Percentiles rank a stretch among this genome's conserved stretches.
Conservation (phyloP, 768 basidiomycete species). For the Lyophyllum shimeji region DNA sequence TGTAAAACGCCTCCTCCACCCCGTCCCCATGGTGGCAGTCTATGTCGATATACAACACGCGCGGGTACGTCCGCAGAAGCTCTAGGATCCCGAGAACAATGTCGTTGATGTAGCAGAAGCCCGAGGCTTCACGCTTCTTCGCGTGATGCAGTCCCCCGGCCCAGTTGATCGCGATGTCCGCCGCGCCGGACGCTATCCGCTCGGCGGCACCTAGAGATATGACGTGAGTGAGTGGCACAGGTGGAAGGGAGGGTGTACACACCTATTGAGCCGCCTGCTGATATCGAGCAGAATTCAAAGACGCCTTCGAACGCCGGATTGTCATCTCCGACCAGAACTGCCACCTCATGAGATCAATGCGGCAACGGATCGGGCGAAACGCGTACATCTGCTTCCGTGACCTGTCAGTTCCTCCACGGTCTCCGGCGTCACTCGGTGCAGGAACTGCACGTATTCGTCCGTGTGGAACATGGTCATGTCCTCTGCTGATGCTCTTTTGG, state of each 20-base stretch:
- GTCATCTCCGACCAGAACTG: constrained; percentile 79
- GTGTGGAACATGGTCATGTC: constrained; percentile 95
- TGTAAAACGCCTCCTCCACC: constrained; percentile 98
- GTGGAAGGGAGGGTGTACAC: constrained; percentile 21
- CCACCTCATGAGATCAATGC: background rate
- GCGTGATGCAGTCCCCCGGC: constrained; percentile 98
- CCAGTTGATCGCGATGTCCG: constrained; percentile 98
- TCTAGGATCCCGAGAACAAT: constrained; percentile 95
- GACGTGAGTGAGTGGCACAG: constrained; percentile 1
- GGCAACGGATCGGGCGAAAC: background rate
- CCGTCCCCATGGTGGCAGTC: constrained; percentile 99
- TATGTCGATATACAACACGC: constrained; percentile 96
- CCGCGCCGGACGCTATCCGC: constrained; percentile 71
- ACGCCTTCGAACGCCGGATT: constrained; percentile 96
- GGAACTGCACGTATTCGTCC: constrained; percentile 96
- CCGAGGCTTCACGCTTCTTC: constrained; percentile 97
- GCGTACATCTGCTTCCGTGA: constrained; percentile 82
- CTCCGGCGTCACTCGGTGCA: constrained; percentile 87
- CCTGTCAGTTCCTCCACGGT: constrained; percentile 84
- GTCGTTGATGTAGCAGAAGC: constrained; percentile 99
- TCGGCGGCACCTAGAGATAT: constrained; percentile 69
- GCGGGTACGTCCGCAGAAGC: constrained; percentile 78
- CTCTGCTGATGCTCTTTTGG: constrained; percentile 67
- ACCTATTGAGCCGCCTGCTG: constrained; percentile 94
- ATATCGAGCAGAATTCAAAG: constrained; percentile 96